Conservation (phyloP, 768 basidiomycete genomes). For the Daedaleopsis nitida region DNA sequence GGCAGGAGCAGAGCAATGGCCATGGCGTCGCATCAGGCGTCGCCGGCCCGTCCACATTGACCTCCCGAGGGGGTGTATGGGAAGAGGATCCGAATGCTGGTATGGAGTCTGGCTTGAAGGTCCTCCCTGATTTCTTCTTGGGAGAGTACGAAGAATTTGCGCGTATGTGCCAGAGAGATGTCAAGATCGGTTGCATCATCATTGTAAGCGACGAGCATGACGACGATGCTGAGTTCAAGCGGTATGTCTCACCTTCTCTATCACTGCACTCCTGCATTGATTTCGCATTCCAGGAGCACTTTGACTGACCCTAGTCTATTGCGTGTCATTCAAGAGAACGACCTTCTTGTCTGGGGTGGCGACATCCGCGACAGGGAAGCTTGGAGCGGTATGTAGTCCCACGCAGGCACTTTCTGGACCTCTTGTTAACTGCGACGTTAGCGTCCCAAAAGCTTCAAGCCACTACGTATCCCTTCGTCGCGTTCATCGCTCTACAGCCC, state of each 20-base stretch:
- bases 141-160: constrained; percentile 84
- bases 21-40: constrained; percentile 33
- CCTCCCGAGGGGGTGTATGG: constrained; percentile 33
- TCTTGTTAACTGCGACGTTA: constrained; percentile 23
- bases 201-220: constrained; percentile 92
- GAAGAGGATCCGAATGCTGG: constrained; percentile 22
- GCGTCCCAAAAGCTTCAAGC: constrained; percentile 77
- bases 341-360: constrained; percentile 89
- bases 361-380: constrained; percentile 84
- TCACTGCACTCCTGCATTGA: not conserved
- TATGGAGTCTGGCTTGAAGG: constrained; percentile 41
- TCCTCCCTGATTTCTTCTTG: constrained; percentile 79
- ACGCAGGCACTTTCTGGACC: not conserved
- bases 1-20: constrained; percentile 3
- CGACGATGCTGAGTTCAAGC: constrained; percentile 84
- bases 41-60: constrained; percentile 47
- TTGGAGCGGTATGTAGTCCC: constrained; percentile 60
- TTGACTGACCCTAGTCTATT: constrained; percentile 76
- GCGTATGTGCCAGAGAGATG: constrained; percentile 67
- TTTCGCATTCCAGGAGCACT: constrained; percentile 51
- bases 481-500: constrained; percentile 88
- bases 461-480: constrained; percentile 91
- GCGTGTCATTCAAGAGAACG: constrained; percentile 66
- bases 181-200: constrained; percentile 74
- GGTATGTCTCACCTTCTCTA: constrained; percentile 44